Evolutionary conservation across 495 filamentous ascomycete species (phyloP).

Genomic region (Oleoguttula mirabilis): DNA sequence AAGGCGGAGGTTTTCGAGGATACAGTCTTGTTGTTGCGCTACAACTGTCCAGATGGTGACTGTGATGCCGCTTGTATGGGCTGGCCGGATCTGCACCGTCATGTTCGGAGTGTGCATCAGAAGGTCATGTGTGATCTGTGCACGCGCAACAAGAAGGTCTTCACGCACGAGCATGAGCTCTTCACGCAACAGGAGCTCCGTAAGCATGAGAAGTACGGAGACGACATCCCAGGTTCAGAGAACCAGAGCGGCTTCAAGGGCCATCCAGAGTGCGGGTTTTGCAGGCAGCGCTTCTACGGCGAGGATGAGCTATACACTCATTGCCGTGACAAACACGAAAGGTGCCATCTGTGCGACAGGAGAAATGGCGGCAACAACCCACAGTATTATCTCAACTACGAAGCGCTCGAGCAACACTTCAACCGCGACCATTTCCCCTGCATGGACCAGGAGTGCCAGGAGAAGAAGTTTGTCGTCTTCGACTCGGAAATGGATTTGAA

Average conservation of each 20-base stretch:
- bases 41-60: conserved; percentile 77
- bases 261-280: conserved; percentile 91
- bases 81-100: conserved; percentile 87
- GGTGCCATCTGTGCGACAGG: conserved; percentile 88
- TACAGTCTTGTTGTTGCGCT: conserved; percentile 73
- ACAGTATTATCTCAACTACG: conserved; percentile 81
- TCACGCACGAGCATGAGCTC: conserved; percentile 95
- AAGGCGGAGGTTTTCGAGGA: conserved; percentile 78
- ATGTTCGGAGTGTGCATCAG: conserved; percentile 69
- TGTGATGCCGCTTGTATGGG: conserved; percentile 85
- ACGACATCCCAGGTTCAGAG: conserved; percentile 77
- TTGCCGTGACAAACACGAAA: conserved; percentile 83
- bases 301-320: conserved; percentile 90
- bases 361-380: conserved; percentile 55
- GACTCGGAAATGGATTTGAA: conserved; percentile 88
- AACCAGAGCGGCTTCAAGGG: conserved; percentile 95
- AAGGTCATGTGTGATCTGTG: conserved; percentile 94
- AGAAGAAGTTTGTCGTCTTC: conserved; percentile 98
- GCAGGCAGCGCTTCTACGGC: conserved; percentile 82
- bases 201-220: conserved; percentile 80
- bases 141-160: conserved; percentile 90
- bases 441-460: conserved; percentile 70
- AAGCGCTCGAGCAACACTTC: conserved; percentile 74
- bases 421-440: conserved; percentile 79
- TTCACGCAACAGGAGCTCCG: conserved; percentile 70